Evolutionary conservation across 2,329 filamentous ascomycete genomes (phyloP).

Genomic region (Sarocladium brachiariae): DNA sequence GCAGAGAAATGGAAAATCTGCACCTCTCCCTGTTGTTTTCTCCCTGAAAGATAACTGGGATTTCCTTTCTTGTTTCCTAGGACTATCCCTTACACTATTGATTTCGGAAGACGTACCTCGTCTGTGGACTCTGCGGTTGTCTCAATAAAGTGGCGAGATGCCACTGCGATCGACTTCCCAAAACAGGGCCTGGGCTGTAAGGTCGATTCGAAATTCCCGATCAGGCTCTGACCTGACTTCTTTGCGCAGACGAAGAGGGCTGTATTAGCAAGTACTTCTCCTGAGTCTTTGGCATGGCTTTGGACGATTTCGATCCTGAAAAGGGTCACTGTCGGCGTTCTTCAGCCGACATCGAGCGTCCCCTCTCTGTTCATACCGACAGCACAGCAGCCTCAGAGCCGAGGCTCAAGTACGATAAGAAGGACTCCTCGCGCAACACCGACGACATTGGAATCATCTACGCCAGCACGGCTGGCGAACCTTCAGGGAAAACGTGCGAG

Average conservation of each 20-base stretch:
- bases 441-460: constrained; percentile 10
- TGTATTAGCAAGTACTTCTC: too few relatives aligned
- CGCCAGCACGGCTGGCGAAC: constrained; percentile 11
- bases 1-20: background rate
- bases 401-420: background rate
- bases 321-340: constrained; percentile 10
- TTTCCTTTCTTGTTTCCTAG: background rate
- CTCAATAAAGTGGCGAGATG: background rate
- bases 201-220: background rate
- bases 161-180: background rate
- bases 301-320: constrained; percentile 8
- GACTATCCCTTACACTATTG: too few relatives aligned
- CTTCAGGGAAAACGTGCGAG: constrained; percentile 10
- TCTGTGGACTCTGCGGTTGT: too few relatives aligned
- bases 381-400: background rate
- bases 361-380: constrained; percentile 1
- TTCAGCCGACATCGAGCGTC: constrained; percentile 10
- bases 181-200: background rate
- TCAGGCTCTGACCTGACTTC: background rate
- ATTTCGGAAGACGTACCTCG: too few relatives aligned
- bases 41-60: too few relatives aligned
- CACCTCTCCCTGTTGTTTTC: too few relatives aligned
- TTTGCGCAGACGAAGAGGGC: background rate
- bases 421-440: background rate
- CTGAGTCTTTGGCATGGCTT: background rate